Evolutionary conservation across 768 basidiomycete species (phyloP).

Genomic region (Pleurotus platypus): DNA sequence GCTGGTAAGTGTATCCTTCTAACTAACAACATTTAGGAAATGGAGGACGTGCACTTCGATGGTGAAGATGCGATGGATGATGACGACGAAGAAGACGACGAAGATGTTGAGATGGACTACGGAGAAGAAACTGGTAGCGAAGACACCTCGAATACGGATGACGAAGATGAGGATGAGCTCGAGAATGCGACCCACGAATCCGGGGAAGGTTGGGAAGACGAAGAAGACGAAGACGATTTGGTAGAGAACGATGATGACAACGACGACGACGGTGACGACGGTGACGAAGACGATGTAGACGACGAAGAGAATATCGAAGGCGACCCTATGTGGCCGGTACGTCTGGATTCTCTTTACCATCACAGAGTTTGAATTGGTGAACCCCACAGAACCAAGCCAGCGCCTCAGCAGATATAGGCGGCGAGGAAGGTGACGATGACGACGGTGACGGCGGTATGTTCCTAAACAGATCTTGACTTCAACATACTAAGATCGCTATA

Average conservation of each 20-base stretch:
- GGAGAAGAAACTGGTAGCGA: constrained; percentile 82
- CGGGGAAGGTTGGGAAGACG: constrained; percentile 63
- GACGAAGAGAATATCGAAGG: constrained; percentile 48
- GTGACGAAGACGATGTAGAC: constrained; percentile 46
- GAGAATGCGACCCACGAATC: constrained; percentile 56
- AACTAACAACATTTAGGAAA: constrained; percentile 49
- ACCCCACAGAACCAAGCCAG: constrained; percentile 51
- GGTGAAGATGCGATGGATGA: constrained; percentile 79
- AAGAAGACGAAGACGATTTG: constrained; percentile 66
- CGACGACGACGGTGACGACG: constrained; percentile 36
- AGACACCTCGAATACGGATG: constrained; percentile 74
- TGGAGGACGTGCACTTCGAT: constrained; percentile 74
- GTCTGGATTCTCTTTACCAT: constrained; percentile 9
- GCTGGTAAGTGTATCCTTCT: constrained; percentile 9
- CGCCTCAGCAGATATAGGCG: constrained; percentile 38
- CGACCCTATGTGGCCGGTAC: constrained; percentile 58
- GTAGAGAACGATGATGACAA: constrained; percentile 45
- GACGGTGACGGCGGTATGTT: constrained; percentile 55
- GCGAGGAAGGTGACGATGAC: constrained; percentile 57
- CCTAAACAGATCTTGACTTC: constrained; percentile 14
- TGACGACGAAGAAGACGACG: constrained; percentile 76
- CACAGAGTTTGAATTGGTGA: neutral
- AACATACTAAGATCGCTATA: constrained; percentile 14
- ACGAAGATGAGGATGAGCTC: constrained; percentile 61
- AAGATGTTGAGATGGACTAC: constrained; percentile 86